A percentile compares a stretch with the other conserved stretches of the same genome.
Evolutionary conservation across 768 basidiomycete genomes (phyloP).

Genomic region (Pholiota conissans): DNA sequence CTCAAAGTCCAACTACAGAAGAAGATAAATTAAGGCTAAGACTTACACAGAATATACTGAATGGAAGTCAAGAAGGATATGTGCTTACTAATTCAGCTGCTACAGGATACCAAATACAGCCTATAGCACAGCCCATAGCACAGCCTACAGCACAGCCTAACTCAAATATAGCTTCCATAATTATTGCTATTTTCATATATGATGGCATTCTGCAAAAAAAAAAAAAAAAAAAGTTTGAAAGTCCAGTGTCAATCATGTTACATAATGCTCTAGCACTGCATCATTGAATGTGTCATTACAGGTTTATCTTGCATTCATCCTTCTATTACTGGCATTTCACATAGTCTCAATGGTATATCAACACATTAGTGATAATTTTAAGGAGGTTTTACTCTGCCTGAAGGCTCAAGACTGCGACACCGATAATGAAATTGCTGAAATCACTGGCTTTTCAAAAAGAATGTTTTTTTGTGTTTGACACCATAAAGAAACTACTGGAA

Average conservation of each 20-base stretch:
- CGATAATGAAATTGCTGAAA: constrained; percentile 8
- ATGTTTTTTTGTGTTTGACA: constrained; percentile 8
- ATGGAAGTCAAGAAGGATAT: no score
- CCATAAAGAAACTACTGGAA: constrained; percentile 9
- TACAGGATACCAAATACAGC: no score
- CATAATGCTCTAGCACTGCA: no score
- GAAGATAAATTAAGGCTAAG: no score
- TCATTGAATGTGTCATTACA: not conserved
- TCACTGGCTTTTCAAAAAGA: constrained; percentile 6
- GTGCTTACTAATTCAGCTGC: no score
- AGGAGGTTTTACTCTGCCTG: constrained; percentile 13
- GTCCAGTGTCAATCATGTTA: not conserved
- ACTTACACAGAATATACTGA: no score
- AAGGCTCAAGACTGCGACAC: constrained; percentile 6
- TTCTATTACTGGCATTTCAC: no score
- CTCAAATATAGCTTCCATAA: no score
- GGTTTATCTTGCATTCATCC: not conserved
- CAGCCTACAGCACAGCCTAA: no score
- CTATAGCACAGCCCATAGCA: no score
- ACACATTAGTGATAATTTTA: constrained; percentile 18
- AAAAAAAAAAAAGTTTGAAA: not conserved
- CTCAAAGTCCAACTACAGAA: no score
- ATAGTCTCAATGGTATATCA: constrained; percentile 14
- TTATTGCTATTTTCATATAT: constrained; percentile 1
- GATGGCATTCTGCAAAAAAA: not conserved